Percentiles rank a stretch among this genome's conserved stretches.
phyloP scores from a whole-genome alignment of 176 grass and related monocot genomes.

The Oryza rufipogon region DNA sequence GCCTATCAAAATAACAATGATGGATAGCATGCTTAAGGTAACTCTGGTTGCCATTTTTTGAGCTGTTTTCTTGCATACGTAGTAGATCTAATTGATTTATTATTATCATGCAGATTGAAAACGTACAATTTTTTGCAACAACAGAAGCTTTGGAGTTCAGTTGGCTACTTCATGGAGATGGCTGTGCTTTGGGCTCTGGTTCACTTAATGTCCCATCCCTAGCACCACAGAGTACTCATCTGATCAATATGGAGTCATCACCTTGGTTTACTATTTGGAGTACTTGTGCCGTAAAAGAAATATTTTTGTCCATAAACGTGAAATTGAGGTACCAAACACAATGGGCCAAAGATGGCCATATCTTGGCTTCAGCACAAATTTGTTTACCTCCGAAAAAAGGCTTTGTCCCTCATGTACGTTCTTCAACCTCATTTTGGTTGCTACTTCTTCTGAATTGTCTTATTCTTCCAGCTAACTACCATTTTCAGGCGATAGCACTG shows the following conservation, averaged over 20 bases:
- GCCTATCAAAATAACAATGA: conserved; percentile 70
- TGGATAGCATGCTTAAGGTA: conserved; percentile 77
- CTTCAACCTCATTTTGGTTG: conserved; percentile 11
- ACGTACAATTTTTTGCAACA: conserved; percentile 71
- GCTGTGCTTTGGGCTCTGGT: conserved; percentile 67
- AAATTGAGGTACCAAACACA: conserved; percentile 64
- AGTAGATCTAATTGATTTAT: not conserved
- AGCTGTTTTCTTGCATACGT: conserved; percentile 11
- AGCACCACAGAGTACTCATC: conserved; percentile 63
- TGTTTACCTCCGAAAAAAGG: conserved; percentile 61
- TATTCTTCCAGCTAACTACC: conserved; percentile 36
- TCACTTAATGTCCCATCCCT: conserved; percentile 58
- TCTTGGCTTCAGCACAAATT: conserved; percentile 85
- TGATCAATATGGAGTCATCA: conserved; percentile 64
- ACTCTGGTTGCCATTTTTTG: conserved; percentile 5
- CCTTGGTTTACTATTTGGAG: conserved; percentile 70
- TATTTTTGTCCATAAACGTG: conserved; percentile 75
- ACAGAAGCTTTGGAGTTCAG: conserved; percentile 73
- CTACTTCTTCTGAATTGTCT: conserved; percentile 28
- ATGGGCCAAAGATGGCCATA: conserved; percentile 74
- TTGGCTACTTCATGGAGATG: conserved; percentile 85
- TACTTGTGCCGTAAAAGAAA: conserved; percentile 54
- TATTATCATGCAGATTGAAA: conserved; percentile 69
- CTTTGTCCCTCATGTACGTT: conserved; percentile 65
- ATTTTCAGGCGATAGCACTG: conserved; percentile 65